Conservation (phyloP, 2,329 filamentous ascomycete species). For the Colletotrichum brevisporum region DNA sequence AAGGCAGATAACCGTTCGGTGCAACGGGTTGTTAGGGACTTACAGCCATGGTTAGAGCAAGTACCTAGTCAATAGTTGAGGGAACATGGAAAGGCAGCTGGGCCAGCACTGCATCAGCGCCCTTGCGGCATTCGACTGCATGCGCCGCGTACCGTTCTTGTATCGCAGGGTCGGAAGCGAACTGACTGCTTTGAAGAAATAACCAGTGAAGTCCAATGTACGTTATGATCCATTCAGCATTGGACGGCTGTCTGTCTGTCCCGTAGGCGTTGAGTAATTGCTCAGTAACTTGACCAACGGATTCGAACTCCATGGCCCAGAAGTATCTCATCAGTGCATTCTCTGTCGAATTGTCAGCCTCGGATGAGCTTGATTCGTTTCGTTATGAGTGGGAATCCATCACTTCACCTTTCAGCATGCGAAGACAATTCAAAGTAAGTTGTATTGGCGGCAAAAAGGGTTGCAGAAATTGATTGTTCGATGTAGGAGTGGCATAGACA, state of each 20-base stretch:
- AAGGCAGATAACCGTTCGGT: not conserved
- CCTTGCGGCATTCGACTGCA: not conserved
- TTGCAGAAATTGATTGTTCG: no score
- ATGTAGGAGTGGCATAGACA: no score
- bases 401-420: not conserved
- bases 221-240: not conserved
- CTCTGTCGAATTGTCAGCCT: not conserved
- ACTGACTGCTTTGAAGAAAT: not conserved
- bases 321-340: not conserved
- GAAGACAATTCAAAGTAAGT: not conserved
- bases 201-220: not conserved
- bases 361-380: not conserved
- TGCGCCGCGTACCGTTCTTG: not conserved
- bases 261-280: not conserved
- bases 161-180: not conserved
- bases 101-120: not conserved
- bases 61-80: not conserved
- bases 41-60: not conserved
- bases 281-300: not conserved
- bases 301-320: slow-evolving; percentile 2
- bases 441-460: no score
- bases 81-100: not conserved
- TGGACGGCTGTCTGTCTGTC: not conserved
- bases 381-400: not conserved
- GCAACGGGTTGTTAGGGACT: not conserved